A percentile compares a stretch with the other conserved stretches of the same genome.
Conservation (phyloP, 2,329 filamentous ascomycete genomes). For the Sclerotinia spermophila region DNA sequence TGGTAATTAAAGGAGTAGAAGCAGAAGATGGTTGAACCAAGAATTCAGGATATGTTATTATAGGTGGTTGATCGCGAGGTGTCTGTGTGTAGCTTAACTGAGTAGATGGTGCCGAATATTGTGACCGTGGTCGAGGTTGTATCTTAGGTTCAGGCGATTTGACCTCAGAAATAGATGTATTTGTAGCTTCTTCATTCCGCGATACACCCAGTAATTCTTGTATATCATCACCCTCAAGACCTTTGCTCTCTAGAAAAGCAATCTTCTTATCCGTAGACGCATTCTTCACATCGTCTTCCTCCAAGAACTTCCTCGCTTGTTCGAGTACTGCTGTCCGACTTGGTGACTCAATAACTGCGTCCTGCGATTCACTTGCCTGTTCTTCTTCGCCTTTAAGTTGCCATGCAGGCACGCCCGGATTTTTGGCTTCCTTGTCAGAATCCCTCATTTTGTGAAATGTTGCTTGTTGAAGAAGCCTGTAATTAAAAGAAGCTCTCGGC, state of each 20-base stretch:
- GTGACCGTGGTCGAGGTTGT: background rate
- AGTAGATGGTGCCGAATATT: background rate
- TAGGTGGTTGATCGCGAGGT: conserved; percentile 45
- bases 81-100: conserved; percentile 43
- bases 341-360: conserved; percentile 16
- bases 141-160: background rate
- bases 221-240: conserved; percentile 64
- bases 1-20: conserved; percentile 57
- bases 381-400: conserved; percentile 23
- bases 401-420: conserved; percentile 30
- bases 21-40: conserved; percentile 54
- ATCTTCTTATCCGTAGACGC: conserved; percentile 69
- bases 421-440: conserved; percentile 27
- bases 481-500: background rate
- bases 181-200: conserved; percentile 31
- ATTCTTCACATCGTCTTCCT: conserved; percentile 68
- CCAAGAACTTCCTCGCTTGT: conserved; percentile 71
- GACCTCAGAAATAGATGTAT: background rate
- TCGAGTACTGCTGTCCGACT: conserved; percentile 47
- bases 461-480: conserved; percentile 4
- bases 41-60: conserved; percentile 70
- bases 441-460: conserved; percentile 30
- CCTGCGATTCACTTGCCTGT: background rate
- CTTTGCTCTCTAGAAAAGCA: conserved; percentile 74
- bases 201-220: conserved; percentile 54